A percentile compares a stretch with the other conserved stretches of the same genome.
Conservation (phyloP, 2,329 filamentous ascomycete genomes). For the Lachnellula hyalina region DNA sequence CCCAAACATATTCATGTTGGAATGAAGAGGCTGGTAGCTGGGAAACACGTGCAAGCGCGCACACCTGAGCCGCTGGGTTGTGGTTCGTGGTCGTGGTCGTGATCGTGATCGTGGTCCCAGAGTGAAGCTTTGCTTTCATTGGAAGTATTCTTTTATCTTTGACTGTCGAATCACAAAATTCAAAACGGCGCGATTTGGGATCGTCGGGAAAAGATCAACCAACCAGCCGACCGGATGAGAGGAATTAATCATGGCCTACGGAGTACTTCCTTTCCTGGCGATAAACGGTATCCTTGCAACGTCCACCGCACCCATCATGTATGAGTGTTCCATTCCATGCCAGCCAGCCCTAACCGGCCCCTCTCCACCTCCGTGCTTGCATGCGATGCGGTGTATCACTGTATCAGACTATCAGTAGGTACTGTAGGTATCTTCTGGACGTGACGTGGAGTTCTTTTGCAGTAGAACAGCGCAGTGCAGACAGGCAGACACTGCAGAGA, state of each 20-base stretch:
- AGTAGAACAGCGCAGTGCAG: too few species aligned
- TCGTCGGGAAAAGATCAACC: neutral
- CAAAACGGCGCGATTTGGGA: neutral
- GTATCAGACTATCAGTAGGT: too few species aligned
- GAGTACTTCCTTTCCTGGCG: neutral
- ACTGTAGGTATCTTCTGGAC: too few species aligned
- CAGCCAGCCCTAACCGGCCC: too few species aligned
- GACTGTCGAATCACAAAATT: constrained; percentile 7
- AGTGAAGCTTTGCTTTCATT: neutral
- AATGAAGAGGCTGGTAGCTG: neutral
- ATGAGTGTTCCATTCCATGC: too few species aligned
- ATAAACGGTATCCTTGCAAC: neutral
- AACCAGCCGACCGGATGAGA: neutral
- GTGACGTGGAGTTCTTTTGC: too few species aligned
- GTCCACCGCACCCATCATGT: neutral
- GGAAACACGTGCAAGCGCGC: neutral
- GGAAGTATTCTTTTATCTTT: too few species aligned
- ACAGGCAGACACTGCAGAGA: neutral
- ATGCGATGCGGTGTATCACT: too few species aligned
- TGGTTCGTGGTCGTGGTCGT: neutral
- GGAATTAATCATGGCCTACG: neutral
- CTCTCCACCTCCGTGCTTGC: too few species aligned
- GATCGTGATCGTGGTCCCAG: neutral
- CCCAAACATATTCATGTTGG: neutral
- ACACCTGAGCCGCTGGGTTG: neutral